Evolutionary conservation across 2,329 filamentous ascomycete genomes (phyloP), one percentile per base, ranked within the genome.

Genomic region (Fusarium sp.): DNA sequence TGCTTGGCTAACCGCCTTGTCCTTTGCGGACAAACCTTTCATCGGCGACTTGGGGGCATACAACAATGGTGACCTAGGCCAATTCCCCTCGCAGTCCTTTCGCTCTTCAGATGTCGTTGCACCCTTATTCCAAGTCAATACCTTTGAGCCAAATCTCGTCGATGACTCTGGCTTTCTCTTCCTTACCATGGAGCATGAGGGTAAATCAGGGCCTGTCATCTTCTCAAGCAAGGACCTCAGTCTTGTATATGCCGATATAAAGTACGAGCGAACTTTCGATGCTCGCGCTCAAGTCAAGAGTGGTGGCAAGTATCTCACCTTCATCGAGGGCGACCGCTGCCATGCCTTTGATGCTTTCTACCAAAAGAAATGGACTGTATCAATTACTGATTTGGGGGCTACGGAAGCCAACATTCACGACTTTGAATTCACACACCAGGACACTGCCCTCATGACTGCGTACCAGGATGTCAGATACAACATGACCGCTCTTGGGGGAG

Each of bases 391-490:
- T 25, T 42, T 68, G 11, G 63, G 61, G 6, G 32, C 49, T 13
- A 51, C 57, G 6, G 35, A 54, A 13, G 65, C 56, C 17, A 61
- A 66, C 37, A 66, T 68, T n/a, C 65, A 68, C 32, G 65, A 68
- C 32, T 68, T 64, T 31, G 65, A 68, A 41, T 62, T 68, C 42
- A 68, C 65, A 10, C 29, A 21, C 17, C 57, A 63, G 15, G 56
- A 44, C 6, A 65, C 56, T n/a, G 65, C 53, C 39, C 53, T 68
- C 35, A 62, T 68, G 46, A 66, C 65, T 29, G 65, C 62, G 11
- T 66, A 62, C 10, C 65, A 68, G 41, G 65, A 68, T 42, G 49
- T 68, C 53, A 64, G 66, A 29, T 66, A 57, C 53, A 66, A 68
- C 42, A 38, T 68, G 49, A 65, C 65, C 9, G 38, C 29, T 35